Percentiles rank a stretch among this genome's conserved stretches.
Conservation (phyloP, 352 stramenopile species). For the Globisporangium echinulatum region DNA sequence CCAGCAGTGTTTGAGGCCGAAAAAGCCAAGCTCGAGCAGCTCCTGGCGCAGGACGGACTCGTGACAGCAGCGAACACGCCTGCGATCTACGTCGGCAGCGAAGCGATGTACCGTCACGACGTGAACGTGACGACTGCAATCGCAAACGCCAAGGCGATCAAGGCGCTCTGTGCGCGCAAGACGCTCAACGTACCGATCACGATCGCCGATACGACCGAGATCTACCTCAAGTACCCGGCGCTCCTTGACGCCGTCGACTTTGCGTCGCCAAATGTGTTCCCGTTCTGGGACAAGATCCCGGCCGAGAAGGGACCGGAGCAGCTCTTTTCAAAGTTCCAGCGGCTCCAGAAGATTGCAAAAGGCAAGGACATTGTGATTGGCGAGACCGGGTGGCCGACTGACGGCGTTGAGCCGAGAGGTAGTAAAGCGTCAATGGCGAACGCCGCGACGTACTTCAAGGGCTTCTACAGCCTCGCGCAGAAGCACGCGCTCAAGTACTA, state of each 20-base stretch:
- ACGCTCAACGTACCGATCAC: slow-evolving; percentile 37
- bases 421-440: slow-evolving; percentile 34
- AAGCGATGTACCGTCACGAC: slow-evolving; percentile 59
- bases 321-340: slow-evolving; percentile 33
- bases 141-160: slow-evolving; percentile 34
- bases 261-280: slow-evolving; percentile 55
- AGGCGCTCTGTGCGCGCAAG: slow-evolving; percentile 17
- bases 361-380: slow-evolving; percentile 53
- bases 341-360: slow-evolving; percentile 18
- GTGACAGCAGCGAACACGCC: slow-evolving; percentile 25
- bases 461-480: slow-evolving; percentile 43
- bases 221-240: slow-evolving; percentile 41
- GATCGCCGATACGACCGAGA: slow-evolving; percentile 62
- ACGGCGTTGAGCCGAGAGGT: slow-evolving; percentile 24
- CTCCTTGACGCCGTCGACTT: slow-evolving; percentile 45
- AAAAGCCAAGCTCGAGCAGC: slow-evolving; percentile 22
- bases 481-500: slow-evolving; percentile 43
- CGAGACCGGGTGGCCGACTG: slow-evolving; percentile 62
- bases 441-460: slow-evolving; percentile 45
- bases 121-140: slow-evolving; percentile 39
- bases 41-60: slow-evolving; percentile 20
- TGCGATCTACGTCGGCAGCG: slow-evolving; percentile 61
- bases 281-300: slow-evolving; percentile 54
- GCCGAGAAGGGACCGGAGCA: slow-evolving; percentile 28
- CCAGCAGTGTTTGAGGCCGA: slow-evolving; percentile 33